phyloP scores from a whole-genome alignment of 176 grass and related monocot genomes.

The Cenchrus purpureus region DNA sequence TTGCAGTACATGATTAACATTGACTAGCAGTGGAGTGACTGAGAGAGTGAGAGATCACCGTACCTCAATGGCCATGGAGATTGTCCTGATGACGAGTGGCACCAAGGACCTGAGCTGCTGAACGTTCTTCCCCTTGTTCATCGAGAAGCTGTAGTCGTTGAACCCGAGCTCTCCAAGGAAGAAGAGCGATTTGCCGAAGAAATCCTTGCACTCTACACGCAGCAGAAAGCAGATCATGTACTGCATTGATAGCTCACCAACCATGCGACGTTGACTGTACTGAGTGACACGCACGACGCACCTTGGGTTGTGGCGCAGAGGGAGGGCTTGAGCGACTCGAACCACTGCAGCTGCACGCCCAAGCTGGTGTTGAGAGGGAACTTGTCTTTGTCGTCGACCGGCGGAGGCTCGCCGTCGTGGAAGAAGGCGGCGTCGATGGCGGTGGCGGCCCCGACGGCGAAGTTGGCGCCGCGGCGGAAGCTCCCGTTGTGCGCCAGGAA shows the following conservation, averaged over 20 bases:
- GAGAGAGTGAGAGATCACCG: too few relatives aligned
- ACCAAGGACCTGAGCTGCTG: slow-evolving; percentile 31
- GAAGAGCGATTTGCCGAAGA: slow-evolving; percentile 58
- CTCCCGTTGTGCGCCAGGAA: slow-evolving; percentile 35
- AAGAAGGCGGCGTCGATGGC: slow-evolving; percentile 43
- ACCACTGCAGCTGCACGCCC: slow-evolving; percentile 51
- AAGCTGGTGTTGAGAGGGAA: slow-evolving; percentile 47
- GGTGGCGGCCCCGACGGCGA: slow-evolving; percentile 51
- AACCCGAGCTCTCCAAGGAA: slow-evolving; percentile 46
- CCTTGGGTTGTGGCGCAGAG: slow-evolving; percentile 46
- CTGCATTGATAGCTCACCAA: background rate
- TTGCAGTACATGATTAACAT: too few relatives aligned
- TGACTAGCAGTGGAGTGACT: background rate
- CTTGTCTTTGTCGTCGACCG: too few relatives aligned
- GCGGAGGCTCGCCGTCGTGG: background rate
- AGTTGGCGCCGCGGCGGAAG: slow-evolving; percentile 54
- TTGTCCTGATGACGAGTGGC: slow-evolving; percentile 29
- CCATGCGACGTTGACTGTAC: too few relatives aligned
- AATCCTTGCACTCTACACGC: slow-evolving; percentile 39
- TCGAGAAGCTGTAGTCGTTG: slow-evolving; percentile 49
- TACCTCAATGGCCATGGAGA: slow-evolving; percentile 58
- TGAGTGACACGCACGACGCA: background rate
- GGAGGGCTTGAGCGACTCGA: slow-evolving; percentile 49
- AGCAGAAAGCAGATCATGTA: background rate
- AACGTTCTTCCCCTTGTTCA: slow-evolving; percentile 23